Conservation (phyloP, 495 filamentous ascomycete species). For the Podospora pseudopauciseta region DNA sequence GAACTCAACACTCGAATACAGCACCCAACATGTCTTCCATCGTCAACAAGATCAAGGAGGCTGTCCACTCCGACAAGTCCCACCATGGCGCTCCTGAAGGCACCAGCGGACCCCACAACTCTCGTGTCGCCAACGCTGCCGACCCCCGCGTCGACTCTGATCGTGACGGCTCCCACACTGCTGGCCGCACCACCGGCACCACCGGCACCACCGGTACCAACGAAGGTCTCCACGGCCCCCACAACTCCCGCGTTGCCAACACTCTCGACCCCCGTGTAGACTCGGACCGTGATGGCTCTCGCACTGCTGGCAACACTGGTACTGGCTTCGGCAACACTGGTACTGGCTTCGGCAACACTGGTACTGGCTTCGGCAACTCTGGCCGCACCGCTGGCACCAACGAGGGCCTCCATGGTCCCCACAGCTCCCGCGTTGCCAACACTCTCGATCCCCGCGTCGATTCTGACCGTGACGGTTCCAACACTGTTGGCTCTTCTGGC, state of each 20-base stretch:
- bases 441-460: slow-evolving; percentile 19
- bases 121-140: slow-evolving; percentile 41
- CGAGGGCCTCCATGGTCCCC: slow-evolving; percentile 16
- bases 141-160: slow-evolving; percentile 52
- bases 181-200: slow-evolving; percentile 28
- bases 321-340: slow-evolving; percentile 6
- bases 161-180: slow-evolving; percentile 29
- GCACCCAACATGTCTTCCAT: slow-evolving; percentile 59
- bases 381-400: slow-evolving; percentile 17
- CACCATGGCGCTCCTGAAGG: slow-evolving; percentile 36
- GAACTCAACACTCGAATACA: slow-evolving; percentile 11
- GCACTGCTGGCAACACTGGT: slow-evolving; percentile 27
- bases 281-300: slow-evolving; percentile 38
- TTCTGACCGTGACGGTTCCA: slow-evolving; percentile 17
- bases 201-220: slow-evolving; percentile 11
- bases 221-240: slow-evolving; percentile 36
- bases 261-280: slow-evolving; percentile 49
- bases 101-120: slow-evolving; percentile 38
- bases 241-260: slow-evolving; percentile 38
- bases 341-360: slow-evolving; percentile 13
- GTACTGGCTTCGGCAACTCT: slow-evolving; percentile 11
- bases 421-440: slow-evolving; percentile 22
- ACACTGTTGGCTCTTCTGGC: slow-evolving; percentile 14
- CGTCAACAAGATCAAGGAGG: slow-evolving; percentile 72
- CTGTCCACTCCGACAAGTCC: slow-evolving; percentile 47